Conservation (phyloP, 2,329 filamentous ascomycete species). For the Trichoderma breve region DNA sequence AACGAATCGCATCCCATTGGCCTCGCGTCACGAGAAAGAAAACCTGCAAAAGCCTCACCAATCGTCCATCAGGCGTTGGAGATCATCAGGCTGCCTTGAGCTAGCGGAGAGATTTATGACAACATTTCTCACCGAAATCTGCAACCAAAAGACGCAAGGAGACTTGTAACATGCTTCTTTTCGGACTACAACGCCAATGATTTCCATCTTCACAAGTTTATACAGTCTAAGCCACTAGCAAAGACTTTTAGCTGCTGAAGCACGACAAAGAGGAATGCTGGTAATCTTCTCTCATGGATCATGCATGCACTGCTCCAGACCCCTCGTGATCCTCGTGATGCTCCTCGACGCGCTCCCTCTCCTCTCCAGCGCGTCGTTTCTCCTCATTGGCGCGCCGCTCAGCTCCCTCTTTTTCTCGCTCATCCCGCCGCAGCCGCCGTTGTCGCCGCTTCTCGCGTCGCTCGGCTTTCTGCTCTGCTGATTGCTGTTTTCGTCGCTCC, state of each 20-base stretch:
- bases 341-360: not conserved
- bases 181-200: rapidly evolving
- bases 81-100: not conserved
- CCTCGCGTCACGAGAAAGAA: not conserved
- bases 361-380: not conserved
- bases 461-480: not conserved
- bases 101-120: not conserved
- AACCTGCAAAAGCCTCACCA: not conserved
- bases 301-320: not conserved
- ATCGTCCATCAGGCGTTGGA: not conserved
- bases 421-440: not conserved
- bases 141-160: not conserved
- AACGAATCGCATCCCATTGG: not conserved
- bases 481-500: not conserved
- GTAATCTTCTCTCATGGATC: not conserved
- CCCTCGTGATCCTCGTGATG: not conserved
- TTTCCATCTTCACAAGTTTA: not conserved
- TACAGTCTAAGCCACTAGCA: not conserved
- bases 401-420: not conserved
- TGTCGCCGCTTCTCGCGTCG: not conserved
- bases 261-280: not conserved
- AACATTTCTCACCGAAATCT: not conserved
- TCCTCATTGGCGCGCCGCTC: not conserved
- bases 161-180: not conserved
- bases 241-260: not conserved